Evolutionary conservation across 2,329 filamentous ascomycete species (phyloP).

Genomic region (Cercospora beticola): DNA sequence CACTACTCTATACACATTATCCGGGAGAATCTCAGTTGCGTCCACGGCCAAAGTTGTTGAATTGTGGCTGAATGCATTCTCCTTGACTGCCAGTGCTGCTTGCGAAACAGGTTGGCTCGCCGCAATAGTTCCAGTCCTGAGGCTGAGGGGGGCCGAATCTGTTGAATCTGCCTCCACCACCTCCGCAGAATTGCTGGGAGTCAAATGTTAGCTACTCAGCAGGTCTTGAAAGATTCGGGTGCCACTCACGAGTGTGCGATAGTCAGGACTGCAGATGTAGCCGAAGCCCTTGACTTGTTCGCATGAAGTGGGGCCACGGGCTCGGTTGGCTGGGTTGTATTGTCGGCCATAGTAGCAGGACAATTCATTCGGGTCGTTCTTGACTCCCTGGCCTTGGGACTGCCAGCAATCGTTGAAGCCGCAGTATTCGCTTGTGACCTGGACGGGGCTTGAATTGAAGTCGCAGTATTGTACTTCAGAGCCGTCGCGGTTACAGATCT

Average conservation of each 20-base stretch:
- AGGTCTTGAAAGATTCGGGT: background rate
- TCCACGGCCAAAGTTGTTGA: background rate
- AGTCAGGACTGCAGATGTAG: constrained; percentile 15
- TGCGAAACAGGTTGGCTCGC: constrained; percentile 8
- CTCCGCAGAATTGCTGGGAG: background rate
- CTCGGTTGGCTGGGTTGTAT: background rate
- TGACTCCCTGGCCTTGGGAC: background rate
- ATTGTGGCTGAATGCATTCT: constrained; percentile 1
- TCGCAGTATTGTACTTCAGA: constrained; percentile 13
- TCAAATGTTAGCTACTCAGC: background rate
- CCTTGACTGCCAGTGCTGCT: constrained; percentile 15
- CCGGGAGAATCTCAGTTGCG: background rate
- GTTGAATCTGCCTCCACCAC: background rate
- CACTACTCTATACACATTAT: background rate
- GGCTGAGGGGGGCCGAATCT: background rate
- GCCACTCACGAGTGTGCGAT: constrained; percentile 13
- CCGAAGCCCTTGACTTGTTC: constrained; percentile 8
- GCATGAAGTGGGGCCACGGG: constrained; percentile 16
- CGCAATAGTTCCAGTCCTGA: background rate
- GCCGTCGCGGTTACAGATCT: constrained; percentile 10
- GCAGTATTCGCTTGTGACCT: constrained; percentile 11
- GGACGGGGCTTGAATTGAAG: background rate
- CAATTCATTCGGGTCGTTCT: background rate
- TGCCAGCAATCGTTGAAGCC: constrained; percentile 9
- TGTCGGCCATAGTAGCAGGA: background rate